Conservation (phyloP, 805 yeast genomes). For the Kregervanrija fluxuum region DNA sequence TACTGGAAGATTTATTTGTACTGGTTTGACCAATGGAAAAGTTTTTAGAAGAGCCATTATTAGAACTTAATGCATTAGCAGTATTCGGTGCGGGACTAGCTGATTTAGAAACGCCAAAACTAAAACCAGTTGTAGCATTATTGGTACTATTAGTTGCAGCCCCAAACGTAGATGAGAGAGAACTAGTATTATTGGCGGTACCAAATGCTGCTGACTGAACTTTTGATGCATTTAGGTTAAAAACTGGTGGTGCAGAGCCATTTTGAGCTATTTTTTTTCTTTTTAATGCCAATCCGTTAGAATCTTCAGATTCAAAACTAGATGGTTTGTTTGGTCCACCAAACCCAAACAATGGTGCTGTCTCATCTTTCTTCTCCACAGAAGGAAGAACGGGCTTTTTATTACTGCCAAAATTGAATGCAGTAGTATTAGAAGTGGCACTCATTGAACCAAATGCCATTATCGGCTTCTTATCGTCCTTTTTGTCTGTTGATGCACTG, state of each 20-base stretch:
- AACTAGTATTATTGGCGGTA: neutral
- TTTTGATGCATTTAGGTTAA: slow-evolving; percentile 1
- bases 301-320: neutral
- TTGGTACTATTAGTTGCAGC: neutral
- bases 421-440: neutral
- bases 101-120: neutral
- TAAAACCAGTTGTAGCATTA: slow-evolving; percentile 1
- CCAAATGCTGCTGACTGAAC: slow-evolving; percentile 3
- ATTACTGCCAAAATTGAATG: neutral
- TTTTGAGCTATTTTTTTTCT: neutral
- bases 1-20: too few relatives aligned
- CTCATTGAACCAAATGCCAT: slow-evolving; percentile 7
- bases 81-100: neutral
- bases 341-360: neutral
- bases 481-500: neutral
- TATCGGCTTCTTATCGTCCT: slow-evolving; percentile 5
- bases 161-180: slow-evolving; percentile 1
- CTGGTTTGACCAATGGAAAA: too few relatives aligned
- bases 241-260: slow-evolving; percentile 2
- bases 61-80: too few relatives aligned
- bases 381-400: neutral
- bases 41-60: too few relatives aligned
- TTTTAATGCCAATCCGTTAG: neutral
- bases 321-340: neutral
- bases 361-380: neutral